Base-by-base conservation (phyloP, 768 basidiomycete species). In the Pleurotus tuber-regium region DNA sequence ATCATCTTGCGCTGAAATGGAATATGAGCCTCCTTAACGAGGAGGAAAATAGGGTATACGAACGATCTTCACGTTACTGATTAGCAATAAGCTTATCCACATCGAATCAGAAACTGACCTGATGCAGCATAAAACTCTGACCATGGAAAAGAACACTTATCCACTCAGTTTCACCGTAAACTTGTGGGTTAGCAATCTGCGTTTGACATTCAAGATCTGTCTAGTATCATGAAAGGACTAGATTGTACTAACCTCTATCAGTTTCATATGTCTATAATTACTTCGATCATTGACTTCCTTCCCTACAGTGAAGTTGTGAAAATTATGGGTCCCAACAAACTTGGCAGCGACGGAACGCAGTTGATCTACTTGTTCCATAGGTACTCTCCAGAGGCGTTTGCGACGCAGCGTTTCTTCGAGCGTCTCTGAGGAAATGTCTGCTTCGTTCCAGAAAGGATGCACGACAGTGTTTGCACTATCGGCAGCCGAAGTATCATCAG, bases 111-210 rank as follows among this genome's bases (percentile, higher is more conserved):
- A 40, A 57, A 62, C 26, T 48, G 60, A 94, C 94, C 76, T 99
- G 97, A 67, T 99, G 96, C 49, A 99, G 70, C 97, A 99, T 98
- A 67, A 99, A 99, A 60, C 92, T 94, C 67, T 99, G 97, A 0
- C 96, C 97, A 63, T 98, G 93, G 65, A 97, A 88, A 54, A 89
- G 74, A 16, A 98, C 85, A 39, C 88, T 89, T 38, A 98, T 82
- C 95, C 96, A 98, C 63, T 99, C 96, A 1, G 89, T 95, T 31
- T 85, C 86, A 18, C 90, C 92, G 55, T 92, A 87, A 2, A 96
- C 88, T 3, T 79, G 82, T n/a, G 96, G 95, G 43, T 96, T 90
- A 4, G 78, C 72, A 38, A 95, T 72, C 91, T 93, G 53, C 8
- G 41, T 14, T 1, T 14, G 12, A n/a, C 21, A 31, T 14, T 36